Percentiles rank a stretch among this genome's conserved stretches.
phyloP scores from a whole-genome alignment of 305 asterid genomes.

The Solanum hybrid region DNA sequence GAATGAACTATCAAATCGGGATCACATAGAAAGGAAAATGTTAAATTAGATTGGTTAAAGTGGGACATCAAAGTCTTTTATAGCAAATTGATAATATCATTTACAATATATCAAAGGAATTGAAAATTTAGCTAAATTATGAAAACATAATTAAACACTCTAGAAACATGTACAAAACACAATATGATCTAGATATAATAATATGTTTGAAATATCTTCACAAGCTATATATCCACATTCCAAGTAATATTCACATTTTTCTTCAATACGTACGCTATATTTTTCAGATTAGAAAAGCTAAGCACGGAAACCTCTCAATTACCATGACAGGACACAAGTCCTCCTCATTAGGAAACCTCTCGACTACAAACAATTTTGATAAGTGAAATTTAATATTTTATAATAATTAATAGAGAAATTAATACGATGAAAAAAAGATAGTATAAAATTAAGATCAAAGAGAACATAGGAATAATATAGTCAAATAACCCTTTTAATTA shows the following conservation, averaged over 20 bases:
- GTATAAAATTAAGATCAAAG: background rate
- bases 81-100: background rate
- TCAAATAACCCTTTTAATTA: background rate
- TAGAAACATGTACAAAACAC: background rate
- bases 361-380: background rate
- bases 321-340: too few species aligned
- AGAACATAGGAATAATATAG: background rate
- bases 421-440: background rate
- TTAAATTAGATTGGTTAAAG: background rate
- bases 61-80: background rate
- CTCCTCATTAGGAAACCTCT: background rate
- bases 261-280: background rate
- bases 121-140: background rate
- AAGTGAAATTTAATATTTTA: background rate
- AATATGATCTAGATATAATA: background rate
- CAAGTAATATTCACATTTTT: background rate
- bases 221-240: background rate
- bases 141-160: background rate
- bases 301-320: background rate
- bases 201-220: background rate
- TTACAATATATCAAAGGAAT: background rate
- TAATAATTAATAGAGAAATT: background rate
- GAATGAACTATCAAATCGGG: background rate
- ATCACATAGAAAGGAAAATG: background rate
- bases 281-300: background rate